phyloP scores from a whole-genome alignment of 163 green algal species.

The Scenedesmus sp. region DNA sequence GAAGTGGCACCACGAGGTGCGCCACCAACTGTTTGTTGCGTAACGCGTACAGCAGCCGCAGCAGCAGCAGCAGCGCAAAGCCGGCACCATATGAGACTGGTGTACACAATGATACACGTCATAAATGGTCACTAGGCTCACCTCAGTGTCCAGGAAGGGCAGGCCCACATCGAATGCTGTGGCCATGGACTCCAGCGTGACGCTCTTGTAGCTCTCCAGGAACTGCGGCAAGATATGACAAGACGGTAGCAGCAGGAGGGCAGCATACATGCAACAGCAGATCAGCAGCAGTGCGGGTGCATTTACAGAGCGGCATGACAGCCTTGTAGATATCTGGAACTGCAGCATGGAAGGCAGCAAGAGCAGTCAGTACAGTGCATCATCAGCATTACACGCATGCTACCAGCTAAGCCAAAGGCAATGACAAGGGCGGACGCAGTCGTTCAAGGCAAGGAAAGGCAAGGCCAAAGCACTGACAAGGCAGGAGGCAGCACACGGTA shows the following conservation, averaged over 20 bases:
- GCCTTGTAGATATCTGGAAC: too few species aligned
- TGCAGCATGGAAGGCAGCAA: too few species aligned
- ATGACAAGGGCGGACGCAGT: not conserved
- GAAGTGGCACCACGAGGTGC: not conserved
- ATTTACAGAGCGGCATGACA: too few species aligned
- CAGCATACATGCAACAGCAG: not conserved
- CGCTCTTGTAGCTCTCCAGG: conserved; percentile 98
- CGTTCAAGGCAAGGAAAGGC: not conserved
- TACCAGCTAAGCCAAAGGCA: too few species aligned
- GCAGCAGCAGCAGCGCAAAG: not conserved
- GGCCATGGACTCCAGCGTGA: conserved; percentile 95
- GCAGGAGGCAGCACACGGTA: too few species aligned
- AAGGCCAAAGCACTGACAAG: too few species aligned
- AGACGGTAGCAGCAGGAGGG: not conserved
- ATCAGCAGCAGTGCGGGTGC: too few species aligned
- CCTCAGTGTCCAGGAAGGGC: conserved; percentile 92
- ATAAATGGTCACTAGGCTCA: not conserved
- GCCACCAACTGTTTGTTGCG: too few species aligned
- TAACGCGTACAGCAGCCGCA: not conserved
- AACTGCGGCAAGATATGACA: conserved; percentile 79
- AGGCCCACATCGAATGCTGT: conserved; percentile 87
- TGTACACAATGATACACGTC: not conserved
- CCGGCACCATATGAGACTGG: not conserved
- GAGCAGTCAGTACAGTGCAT: not conserved
- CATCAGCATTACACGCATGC: not conserved